Base-by-base conservation (phyloP, 805 yeast species). In the Candida silvatica region DNA sequence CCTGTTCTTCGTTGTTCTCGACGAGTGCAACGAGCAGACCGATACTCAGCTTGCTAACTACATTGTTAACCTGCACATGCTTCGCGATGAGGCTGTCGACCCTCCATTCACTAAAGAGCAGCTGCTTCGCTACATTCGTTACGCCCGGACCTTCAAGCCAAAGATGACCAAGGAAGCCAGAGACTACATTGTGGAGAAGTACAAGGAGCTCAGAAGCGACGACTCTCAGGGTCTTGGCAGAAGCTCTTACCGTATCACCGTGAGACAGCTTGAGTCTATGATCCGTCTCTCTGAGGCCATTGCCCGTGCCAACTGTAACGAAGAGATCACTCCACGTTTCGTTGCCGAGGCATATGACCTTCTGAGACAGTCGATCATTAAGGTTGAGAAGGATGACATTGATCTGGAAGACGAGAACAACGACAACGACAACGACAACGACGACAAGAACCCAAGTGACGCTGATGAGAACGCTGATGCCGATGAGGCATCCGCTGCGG, bases 241-340 rank as follows among this genome's bases (percentile, higher is more conserved):
- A 52, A 76, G 86, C 34, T 81, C 95, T 40, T 90, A 90, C 57
- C 69, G 97, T 56, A 92, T 92, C 48, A 92, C 98, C 0, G 98
- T 92, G 24, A 82, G 98, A 67, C 98, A 92, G 56, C 69, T 92
- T 50, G 98, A 90, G 61, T 80, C 92, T 35, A 74, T 88, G 87
- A 80, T 92, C 45, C 74, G 98, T 53, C 68, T 92, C 39, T 78
- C 92, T 3, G 98, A 92, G 56, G 97, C 96, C 2, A 88, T 92
- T 59, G 97, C 98, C 1, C 71, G 95, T 45, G 97, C 97, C 19
- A 92, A 90, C 58, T 88, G 97, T 60, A 83, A 88, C 15, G 92
- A 84, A 43, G 87, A 77, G 42, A 80, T 87, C 36, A 77, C 90
- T 0, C 84, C 90, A 6, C 69, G 70, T 24, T 84, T 86, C 56